A percentile compares a stretch with the other conserved stretches of the same genome.
Evolutionary conservation across 1,284 basidiomycete genomes (phyloP).

Genomic region (Ganoderma resinaceum): DNA sequence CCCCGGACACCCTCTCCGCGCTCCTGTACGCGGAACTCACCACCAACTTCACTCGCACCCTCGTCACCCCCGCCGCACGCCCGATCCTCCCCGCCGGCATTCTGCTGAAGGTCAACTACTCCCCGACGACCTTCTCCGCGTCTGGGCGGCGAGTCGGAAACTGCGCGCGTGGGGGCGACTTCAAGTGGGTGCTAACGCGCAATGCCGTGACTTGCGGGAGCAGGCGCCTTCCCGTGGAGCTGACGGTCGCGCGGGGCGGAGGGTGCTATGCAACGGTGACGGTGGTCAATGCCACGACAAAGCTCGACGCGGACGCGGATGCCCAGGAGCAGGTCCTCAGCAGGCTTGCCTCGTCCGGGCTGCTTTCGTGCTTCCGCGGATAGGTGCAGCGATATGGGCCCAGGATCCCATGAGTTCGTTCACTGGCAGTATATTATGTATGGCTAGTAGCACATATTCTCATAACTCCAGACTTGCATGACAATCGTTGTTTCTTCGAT

Average conservation of each 20-base stretch:
- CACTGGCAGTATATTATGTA: too few species aligned
- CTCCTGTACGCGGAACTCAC: constrained; percentile 50
- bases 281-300: constrained; percentile 51
- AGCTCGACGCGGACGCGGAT: constrained; percentile 49
- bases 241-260: constrained; percentile 10
- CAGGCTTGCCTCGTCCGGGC: constrained; percentile 34
- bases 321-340: constrained; percentile 48
- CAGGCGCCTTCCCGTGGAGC: constrained; percentile 45
- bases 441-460: too few species aligned
- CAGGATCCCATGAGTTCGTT: neutral
- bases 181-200: constrained; percentile 55
- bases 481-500: too few species aligned
- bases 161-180: constrained; percentile 47
- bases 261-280: constrained; percentile 56
- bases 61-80: constrained; percentile 40
- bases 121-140: constrained; percentile 37
- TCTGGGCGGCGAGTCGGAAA: constrained; percentile 29
- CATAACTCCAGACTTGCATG: too few species aligned
- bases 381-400: neutral
- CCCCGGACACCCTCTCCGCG: constrained; percentile 44
- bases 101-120: constrained; percentile 60
- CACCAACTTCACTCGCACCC: constrained; percentile 46
- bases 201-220: constrained; percentile 52
- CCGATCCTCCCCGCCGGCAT: constrained; percentile 50
- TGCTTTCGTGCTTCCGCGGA: constrained; percentile 15